phyloP scores from a whole-genome alignment of 192 early-diverging fungal genomes.

The Coemansia sp. region DNA sequence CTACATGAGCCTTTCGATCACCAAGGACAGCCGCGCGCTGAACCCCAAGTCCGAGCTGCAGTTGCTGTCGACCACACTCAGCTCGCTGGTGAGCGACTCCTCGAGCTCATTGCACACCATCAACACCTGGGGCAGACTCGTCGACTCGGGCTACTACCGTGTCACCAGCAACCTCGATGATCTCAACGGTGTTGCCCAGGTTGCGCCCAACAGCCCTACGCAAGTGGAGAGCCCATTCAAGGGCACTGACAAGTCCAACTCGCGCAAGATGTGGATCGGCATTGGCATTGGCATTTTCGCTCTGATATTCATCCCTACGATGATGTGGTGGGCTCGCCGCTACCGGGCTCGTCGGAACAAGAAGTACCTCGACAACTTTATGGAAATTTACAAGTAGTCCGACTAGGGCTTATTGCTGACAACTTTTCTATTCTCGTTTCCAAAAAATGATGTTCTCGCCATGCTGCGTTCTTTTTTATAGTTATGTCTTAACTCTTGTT shows the following conservation, averaged over 20 bases:
- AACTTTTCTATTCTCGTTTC: too few species aligned
- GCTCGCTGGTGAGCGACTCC: conserved; percentile 30
- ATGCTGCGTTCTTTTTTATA: too few species aligned
- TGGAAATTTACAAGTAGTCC: conserved; percentile 1
- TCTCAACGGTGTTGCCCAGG: conserved; percentile 40
- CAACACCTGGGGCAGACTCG: conserved; percentile 33
- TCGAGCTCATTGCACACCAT: conserved; percentile 38
- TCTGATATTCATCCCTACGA: conserved; percentile 27
- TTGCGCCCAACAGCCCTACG: conserved; percentile 40
- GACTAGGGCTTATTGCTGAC: too few species aligned
- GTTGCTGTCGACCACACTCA: conserved; percentile 32
- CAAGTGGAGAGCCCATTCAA: conserved; percentile 51
- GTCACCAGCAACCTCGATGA: conserved; percentile 37
- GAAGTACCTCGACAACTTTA: conserved; percentile 40
- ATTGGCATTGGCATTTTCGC: conserved; percentile 43
- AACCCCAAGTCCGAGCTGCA: conserved; percentile 52
- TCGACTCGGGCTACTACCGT: conserved; percentile 36
- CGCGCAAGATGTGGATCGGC: conserved; percentile 54
- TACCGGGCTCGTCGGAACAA: conserved; percentile 24
- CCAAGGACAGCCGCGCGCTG: conserved; percentile 31
- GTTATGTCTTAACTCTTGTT: too few species aligned
- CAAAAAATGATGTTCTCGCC: too few species aligned
- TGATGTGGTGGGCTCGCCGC: conserved; percentile 31
- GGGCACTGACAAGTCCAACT: conserved; percentile 30
- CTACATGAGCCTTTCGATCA: conserved; percentile 51